These are phyloP conservation scores for Euphorbia peplus DNA, from an alignment of 345 rosid genomes.

Conservation along the genomic window DNA sequence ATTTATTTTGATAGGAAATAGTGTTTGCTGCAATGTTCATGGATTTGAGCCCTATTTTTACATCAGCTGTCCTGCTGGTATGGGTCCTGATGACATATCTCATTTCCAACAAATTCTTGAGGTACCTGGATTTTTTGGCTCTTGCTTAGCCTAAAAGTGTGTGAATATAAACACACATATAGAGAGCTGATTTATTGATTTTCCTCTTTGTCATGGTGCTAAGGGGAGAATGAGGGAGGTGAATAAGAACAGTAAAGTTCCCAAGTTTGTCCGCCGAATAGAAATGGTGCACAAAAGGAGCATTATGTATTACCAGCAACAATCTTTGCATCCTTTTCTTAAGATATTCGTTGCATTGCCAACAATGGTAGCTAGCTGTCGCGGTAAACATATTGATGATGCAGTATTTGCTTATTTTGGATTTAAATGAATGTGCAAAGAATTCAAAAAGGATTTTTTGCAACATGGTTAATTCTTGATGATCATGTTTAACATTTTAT, in stretches of 20 bases:
- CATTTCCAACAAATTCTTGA: conserved; percentile 74
- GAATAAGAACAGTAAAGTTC: conserved; percentile 57
- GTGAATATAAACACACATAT: no score
- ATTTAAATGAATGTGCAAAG: neutral
- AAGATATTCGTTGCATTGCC: conserved; percentile 94
- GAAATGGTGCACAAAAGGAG: conserved; percentile 79
- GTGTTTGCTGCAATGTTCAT: conserved; percentile 93
- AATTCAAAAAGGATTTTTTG: neutral
- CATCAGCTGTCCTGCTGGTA: conserved; percentile 80
- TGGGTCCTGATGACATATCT: conserved; percentile 91
- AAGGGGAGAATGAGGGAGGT: conserved; percentile 85
- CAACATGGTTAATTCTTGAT: neutral
- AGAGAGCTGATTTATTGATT: neutral
- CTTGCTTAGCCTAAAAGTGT: neutral
- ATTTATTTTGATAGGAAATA: conserved; percentile 49
- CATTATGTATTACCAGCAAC: conserved; percentile 92
- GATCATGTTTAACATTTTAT: neutral
- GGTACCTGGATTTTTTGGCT: conserved; percentile 42
- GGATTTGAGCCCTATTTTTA: conserved; percentile 98
- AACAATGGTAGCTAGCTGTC: conserved; percentile 84
- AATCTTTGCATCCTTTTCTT: conserved; percentile 69
- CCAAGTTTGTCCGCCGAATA: conserved; percentile 51
- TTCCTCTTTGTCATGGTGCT: conserved; percentile 13
- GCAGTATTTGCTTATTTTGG: neutral
- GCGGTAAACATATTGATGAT: conserved; percentile 44